Evolutionary conservation across 2,329 filamentous ascomycete genomes (phyloP).

Genomic region (Penicillium brasilianum): DNA sequence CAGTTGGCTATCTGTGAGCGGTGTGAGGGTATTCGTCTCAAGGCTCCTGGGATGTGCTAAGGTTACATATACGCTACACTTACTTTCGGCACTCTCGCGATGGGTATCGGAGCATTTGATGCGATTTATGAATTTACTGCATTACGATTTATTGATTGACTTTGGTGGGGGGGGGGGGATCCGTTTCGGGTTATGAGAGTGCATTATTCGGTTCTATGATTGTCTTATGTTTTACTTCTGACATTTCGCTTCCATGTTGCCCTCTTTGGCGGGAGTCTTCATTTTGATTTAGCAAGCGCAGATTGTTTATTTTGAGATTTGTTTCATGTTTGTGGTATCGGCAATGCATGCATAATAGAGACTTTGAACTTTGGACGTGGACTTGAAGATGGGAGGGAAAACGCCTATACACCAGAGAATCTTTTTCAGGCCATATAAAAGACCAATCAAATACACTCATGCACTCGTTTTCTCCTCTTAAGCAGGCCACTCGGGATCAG

Average conservation of each 20-base stretch:
- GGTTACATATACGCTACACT: not conserved
- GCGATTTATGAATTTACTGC: conserved; percentile 22
- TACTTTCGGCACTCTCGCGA: not conserved
- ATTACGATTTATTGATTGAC: conserved; percentile 23
- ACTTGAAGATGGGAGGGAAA: conserved; percentile 8
- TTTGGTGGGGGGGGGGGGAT: not conserved
- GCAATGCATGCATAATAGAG: conserved; percentile 27
- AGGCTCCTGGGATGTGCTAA: conserved; percentile 53
- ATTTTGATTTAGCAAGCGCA: conserved; percentile 18
- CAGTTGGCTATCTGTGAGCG: conserved; percentile 65
- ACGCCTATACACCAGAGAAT: conserved; percentile 21
- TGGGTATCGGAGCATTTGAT: not conserved
- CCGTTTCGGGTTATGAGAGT: conserved; percentile 20
- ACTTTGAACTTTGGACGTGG: not conserved
- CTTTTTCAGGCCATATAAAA: conserved; percentile 9
- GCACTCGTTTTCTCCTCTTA: conserved; percentile 16
- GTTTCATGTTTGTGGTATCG: conserved; percentile 15
- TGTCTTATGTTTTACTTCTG: conserved; percentile 9
- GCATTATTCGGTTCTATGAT: conserved; percentile 16
- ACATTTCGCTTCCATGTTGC: conserved; percentile 8
- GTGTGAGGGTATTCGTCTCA: conserved; percentile 67
- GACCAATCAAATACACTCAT: conserved; percentile 1
- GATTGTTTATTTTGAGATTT: conserved; percentile 12
- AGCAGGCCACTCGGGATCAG: conserved; percentile 74
- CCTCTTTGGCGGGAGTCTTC: not conserved